Percentiles rank a stretch among this genome's conserved stretches.
These are phyloP conservation scores for Neoscytalidium dimidiatum DNA, from an alignment of 2,329 filamentous ascomycete genomes.

Conservation along the genomic window DNA sequence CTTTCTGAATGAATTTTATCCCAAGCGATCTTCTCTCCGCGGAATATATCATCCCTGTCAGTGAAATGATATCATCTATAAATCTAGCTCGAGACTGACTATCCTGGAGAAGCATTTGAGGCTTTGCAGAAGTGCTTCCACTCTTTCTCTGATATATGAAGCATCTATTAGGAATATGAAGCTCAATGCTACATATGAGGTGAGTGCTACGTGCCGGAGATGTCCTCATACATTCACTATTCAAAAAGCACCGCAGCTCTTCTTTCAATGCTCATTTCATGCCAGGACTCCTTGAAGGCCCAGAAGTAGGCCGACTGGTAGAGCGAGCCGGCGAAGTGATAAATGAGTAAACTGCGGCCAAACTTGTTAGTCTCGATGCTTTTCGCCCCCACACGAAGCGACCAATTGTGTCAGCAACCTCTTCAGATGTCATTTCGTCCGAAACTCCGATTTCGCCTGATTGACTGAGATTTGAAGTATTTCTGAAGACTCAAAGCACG, in stretches of 20 bases:
- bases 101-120: neutral
- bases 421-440: neutral
- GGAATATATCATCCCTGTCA: constrained; percentile 20
- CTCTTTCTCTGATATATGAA: constrained; percentile 27
- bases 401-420: constrained; percentile 29
- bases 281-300: no score
- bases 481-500: neutral
- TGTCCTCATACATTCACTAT: no score
- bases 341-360: constrained; percentile 34
- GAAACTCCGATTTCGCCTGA: neutral
- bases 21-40: constrained; percentile 26
- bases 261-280: no score
- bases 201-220: no score
- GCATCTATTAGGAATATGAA: no score
- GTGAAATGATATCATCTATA: neutral
- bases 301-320: no score
- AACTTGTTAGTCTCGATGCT: constrained; percentile 37
- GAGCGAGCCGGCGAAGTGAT: no score
- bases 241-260: no score
- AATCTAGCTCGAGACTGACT: neutral
- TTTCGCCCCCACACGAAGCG: constrained; percentile 36
- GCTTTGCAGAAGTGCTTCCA: neutral
- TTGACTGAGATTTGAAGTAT: constrained; percentile 20
- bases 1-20: constrained; percentile 23
- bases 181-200: no score